Evolutionary conservation across 73 alveolate genomes (phyloP).

Genomic region (Paraurostyla sp.): DNA sequence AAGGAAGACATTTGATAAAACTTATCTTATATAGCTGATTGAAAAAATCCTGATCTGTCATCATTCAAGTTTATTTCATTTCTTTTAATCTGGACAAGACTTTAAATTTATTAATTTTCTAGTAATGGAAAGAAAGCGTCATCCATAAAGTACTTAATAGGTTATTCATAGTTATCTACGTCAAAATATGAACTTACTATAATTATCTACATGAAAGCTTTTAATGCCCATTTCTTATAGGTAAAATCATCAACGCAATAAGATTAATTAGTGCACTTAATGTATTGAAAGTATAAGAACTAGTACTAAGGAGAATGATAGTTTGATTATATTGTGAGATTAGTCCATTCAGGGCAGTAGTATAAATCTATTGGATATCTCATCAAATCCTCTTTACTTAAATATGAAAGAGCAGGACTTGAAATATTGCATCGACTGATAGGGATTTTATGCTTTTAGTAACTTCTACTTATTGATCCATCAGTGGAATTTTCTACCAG

Average conservation of each 20-base stretch:
- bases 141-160: constrained; percentile 25
- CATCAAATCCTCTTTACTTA: background rate
- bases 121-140: constrained; percentile 9
- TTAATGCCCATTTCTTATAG: background rate
- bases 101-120: background rate
- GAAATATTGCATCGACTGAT: background rate
- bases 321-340: constrained; percentile 35
- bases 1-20: background rate
- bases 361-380: background rate
- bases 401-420: background rate
- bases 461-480: background rate
- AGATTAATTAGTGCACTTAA: background rate
- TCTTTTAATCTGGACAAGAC: background rate
- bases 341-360: constrained; percentile 32
- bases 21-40: background rate
- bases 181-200: constrained; percentile 26
- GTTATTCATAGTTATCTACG: background rate
- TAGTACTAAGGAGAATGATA: constrained; percentile 9
- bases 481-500: background rate
- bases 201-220: background rate
- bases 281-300: background rate
- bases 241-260: background rate
- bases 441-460: background rate
- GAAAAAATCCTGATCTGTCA: background rate
- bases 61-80: background rate